Percentiles rank a stretch among this genome's conserved stretches.
These are phyloP conservation scores for Talaromyces sp. DNA, from an alignment of 2,329 filamentous ascomycete species.

Conservation along the genomic window DNA sequence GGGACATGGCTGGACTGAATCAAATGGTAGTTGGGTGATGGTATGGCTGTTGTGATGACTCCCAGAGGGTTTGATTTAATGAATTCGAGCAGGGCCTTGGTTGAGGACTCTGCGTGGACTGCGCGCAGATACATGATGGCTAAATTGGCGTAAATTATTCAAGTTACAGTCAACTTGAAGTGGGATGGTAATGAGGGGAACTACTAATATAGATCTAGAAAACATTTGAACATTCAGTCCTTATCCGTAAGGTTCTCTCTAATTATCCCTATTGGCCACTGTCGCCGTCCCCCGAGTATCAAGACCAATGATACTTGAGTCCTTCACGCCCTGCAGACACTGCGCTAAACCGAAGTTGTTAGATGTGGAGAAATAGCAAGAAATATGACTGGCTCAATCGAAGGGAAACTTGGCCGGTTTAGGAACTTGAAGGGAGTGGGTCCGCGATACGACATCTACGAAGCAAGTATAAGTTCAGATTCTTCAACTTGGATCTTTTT, in stretches of 20 bases:
- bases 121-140: slow-evolving; percentile 37
- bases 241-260: neutral
- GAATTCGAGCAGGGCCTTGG: slow-evolving; percentile 22
- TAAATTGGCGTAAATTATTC: too few species aligned
- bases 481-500: neutral
- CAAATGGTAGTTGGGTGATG: slow-evolving; percentile 14
- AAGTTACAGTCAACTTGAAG: slow-evolving; percentile 63
- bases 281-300: neutral
- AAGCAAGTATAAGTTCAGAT: neutral
- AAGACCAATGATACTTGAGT: neutral
- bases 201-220: neutral
- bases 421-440: slow-evolving; percentile 27
- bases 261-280: neutral
- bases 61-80: slow-evolving; percentile 23
- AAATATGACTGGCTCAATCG: neutral
- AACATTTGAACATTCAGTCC: neutral
- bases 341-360: neutral
- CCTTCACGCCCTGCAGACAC: neutral
- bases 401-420: slow-evolving; percentile 6
- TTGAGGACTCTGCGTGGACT: slow-evolving; percentile 18
- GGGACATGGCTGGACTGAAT: slow-evolving; percentile 26
- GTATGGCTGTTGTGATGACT: slow-evolving; percentile 21
- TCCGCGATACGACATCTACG: neutral
- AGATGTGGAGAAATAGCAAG: neutral
- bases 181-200: slow-evolving; percentile 46